Base-by-base conservation (phyloP, 768 basidiomycete species). In the Hericium alpestre region DNA sequence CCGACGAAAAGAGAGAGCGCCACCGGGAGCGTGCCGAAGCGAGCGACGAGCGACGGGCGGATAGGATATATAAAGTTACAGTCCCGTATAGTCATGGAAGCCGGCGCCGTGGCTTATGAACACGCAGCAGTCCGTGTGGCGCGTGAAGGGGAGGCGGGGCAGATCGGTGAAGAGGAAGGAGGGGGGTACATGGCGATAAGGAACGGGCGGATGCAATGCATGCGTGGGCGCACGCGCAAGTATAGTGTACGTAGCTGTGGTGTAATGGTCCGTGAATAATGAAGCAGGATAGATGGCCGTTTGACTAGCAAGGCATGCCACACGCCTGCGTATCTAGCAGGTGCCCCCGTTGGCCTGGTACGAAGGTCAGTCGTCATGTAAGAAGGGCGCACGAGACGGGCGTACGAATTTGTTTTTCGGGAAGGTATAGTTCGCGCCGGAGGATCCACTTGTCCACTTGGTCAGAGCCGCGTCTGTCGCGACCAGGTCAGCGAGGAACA, bases 401-500 rank as follows among this genome's bases (percentile, higher is more conserved):
- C 58, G 41, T 43, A 61, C 60, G 23, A 59, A 32, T 18, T 20
- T 38, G n/a, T 71, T 71, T 64, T 68, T 70, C 22, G 70, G 70
- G 64, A 65, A 67, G 18, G 69, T 51, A 58, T 70, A 65, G 18
- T 69, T 69, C 18, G 70, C 71, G 37, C 67, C 65, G 12, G 38
- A 56, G 9, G 66, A 57, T 16, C 43, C 56, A 37, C 58, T 52
- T 22, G 64, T 63, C 70, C 70, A 72, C 32, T 38, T 63, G 23
- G 67, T 66, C 38, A 71, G 52, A 57, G 71, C 68, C 3, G 70
- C 55, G 54, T 72, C 71, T 72, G 37, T 32, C 15, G 20, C 15
- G 20, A 41, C 43, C 11, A 58, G 37, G 38, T 38, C 6, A 27
- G 27, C 13, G 46, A 56, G n/a, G 16, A 40, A 13, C 2, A 58